Base-by-base conservation (phyloP, 1,284 basidiomycete species). In the Cutaneotrichosporon daszewskae region DNA sequence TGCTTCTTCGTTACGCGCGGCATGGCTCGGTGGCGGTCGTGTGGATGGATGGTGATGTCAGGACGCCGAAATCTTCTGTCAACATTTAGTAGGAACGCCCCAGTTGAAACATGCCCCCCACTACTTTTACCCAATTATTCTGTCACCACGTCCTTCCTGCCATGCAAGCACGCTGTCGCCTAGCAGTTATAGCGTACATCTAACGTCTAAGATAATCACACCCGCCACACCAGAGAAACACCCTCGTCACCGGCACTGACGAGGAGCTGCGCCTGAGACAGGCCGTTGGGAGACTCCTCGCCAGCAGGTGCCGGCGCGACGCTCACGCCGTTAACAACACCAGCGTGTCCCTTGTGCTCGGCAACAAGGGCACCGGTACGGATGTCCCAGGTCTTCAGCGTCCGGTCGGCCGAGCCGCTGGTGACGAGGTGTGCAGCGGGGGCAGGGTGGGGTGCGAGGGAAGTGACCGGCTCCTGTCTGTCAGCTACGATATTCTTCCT, bases 341-440 rank as follows among this genome's bases (percentile, higher is more conserved):
- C 90, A 17, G 77, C 77, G 62, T 97, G 92, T 2, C 92, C 94
- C 38, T 80, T 82, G 66, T 95, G 87, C 40, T 82, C 82, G 31
- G 81, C 81, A 13, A 95, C 51, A 19, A 89, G 76, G 4, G 79
- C 74, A 0, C 92, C 91, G 2, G 84, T 87, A 32, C 90, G 81
- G 5, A 84, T 83, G 64, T 98, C 94, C 90, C 92, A 97, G 3
- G 91, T 95, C 53, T 81, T 82, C 47, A 96, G 75, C 0, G 81
- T 85, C 49, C 78, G 82, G 72, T 97, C 92, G 2, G 87, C 85
- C 10, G 87, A 91, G 0, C 77, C 85, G 3, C 88, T 87, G 12
- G 91, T 80, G 36, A 95, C 72, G 10, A 89, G 72, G 57, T 91
- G 79, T 2, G 79, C 74, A 44, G 58, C 37, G 34, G 86, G 84